Conservation (phyloP, 129 eudicot genomes). For the Pulicaria dysenterica region DNA sequence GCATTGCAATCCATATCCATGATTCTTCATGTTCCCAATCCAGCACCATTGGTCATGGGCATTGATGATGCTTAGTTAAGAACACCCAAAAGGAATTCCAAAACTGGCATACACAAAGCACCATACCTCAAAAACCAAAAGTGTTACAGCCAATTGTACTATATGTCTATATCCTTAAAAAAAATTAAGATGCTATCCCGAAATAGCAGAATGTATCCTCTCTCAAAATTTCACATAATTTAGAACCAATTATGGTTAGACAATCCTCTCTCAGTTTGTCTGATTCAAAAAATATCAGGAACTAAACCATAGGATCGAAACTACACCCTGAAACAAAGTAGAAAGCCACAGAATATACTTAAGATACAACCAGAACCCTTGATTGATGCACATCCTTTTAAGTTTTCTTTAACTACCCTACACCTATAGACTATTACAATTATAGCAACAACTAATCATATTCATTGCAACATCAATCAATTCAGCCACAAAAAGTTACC, state of each 20-base stretch:
- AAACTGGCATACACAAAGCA: constrained; percentile 59
- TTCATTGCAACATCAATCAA: background rate
- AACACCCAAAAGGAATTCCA: constrained; percentile 47
- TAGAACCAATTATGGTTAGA: constrained; percentile 25
- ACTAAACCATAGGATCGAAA: background rate
- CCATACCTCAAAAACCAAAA: constrained; percentile 77
- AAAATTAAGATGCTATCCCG: constrained; percentile 63
- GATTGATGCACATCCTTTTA: constrained; percentile 14
- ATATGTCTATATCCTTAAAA: constrained; percentile 55
- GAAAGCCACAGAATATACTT: no score
- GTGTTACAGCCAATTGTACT: constrained; percentile 58
- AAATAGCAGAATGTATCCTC: constrained; percentile 54
- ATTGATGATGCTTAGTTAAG: constrained; percentile 57
- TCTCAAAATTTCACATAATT: constrained; percentile 26
- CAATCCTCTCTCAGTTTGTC: constrained; percentile 17
- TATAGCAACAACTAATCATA: background rate
- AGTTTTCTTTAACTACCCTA: constrained; percentile 5
- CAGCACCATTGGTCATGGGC: constrained; percentile 70
- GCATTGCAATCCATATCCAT: constrained; percentile 72
- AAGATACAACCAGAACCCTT: background rate
- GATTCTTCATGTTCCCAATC: constrained; percentile 67
- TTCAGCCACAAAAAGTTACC: background rate
- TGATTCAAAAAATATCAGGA: constrained; percentile 1
- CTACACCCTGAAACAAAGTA: no score
- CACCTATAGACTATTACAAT: background rate